Base-by-base conservation (phyloP, 257 asterid species). In the Euphrasia confusa region DNA sequence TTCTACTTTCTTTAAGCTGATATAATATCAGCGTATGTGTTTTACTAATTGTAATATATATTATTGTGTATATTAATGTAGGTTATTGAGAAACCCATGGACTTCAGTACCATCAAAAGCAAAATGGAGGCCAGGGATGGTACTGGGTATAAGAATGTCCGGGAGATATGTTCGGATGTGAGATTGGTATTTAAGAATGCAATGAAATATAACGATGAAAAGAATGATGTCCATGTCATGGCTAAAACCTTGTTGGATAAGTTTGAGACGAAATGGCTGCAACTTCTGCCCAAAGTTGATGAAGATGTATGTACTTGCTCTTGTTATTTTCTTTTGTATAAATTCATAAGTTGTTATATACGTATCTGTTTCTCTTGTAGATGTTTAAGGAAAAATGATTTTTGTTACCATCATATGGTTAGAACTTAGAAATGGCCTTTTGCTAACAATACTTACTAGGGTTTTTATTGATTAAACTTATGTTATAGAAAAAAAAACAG, bases 31-130 rank as follows among this genome's bases (percentile, higher is more conserved):
- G 63, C 12, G 44, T 69, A 45, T 66, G 12, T 70, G 61, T 7
- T 37, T 62, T 68, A 44, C 39, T 32, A 49, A 21, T 0, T 21
- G n/a, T n/a, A n/a, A 35, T 37, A 28, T 12, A 50, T 50, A 13
- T 54, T 69, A 9, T 40, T 55, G 32, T 42, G 5, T 27, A 2
- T 30, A 10, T 57, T 59, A 54, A 54, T 32, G 62, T 71, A 90
- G 98, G 89, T 90, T 66, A 90, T 90, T 74, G 89, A 88, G 81
- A 90, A 88, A 81, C 98, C 98, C 40, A 88, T 90, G 96, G 98
- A 90, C 74, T 90, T 90, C 70, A 85, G 95, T 75, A 88, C 98
- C 37, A 73, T 90, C 67, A 79, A 75, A 74, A 77, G 74, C 75
- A 88, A 86, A 79, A 90, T 90, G 95, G 96, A 90, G 81, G 90